Base-by-base conservation (phyloP, 805 yeast species). In the Ogataea nitratoaversa region DNA sequence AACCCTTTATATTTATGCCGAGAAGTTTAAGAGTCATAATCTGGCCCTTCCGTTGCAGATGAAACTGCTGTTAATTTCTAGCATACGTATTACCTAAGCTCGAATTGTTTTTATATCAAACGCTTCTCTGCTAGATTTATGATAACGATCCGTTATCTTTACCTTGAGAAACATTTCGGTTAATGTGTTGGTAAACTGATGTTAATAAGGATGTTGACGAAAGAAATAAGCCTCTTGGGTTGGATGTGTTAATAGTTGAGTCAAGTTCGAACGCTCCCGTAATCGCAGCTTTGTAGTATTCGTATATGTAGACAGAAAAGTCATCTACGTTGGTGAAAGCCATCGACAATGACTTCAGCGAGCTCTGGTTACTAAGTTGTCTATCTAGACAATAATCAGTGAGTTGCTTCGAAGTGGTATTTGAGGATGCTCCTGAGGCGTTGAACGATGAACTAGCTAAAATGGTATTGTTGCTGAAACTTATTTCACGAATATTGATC, bases 171-270 rank as follows among this genome's bases (percentile, higher is more conserved):
- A n/a, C n/a, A n/a, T 27, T 23, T 5, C 33, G 19, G 17, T 23
- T 40, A 19, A 43, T 41, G 11, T 41, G 49, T 20, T 49, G 52
- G 32, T 44, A 49, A 4, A 50, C 41, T 9, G 45, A 41, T 13
- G 40, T 43, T 13, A 45, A 8, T 9, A 27, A 9, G 5, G 29
- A 40, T 6, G 42, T 36, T 8, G 47, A 33, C 5, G 46, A 44
- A 7, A 40, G 34, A 13, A 49, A 46, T 14, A 40, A 32, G 19
- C 45, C 45, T 12, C 39, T 31, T 8, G 43, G 41, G 12, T 43
- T 19, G 5, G 35, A 28, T 12, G 49, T 34, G n/a, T 37, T 40
- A 8, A 37, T 41, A 36, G 31, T 30, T 5, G 39, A 6, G 4
- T 50, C 54, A 18, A 25, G 17, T 4, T 50, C 51, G 6, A 38